Evolutionary conservation across 2,329 filamentous ascomycete genomes (phyloP).

Genomic region (Ophiostoma angusticollis): DNA sequence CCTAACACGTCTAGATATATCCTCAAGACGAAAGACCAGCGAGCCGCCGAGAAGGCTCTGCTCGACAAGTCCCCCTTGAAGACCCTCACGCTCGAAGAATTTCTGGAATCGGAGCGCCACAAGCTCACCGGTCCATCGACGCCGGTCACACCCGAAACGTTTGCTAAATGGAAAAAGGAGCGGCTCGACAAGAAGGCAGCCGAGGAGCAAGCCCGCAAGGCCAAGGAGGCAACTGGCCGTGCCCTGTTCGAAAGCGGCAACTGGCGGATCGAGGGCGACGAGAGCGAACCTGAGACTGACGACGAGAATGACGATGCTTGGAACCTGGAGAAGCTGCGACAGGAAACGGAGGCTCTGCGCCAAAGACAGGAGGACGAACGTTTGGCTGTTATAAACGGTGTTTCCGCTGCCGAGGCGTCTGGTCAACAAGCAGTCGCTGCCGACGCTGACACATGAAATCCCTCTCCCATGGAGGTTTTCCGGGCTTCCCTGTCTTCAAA

Average conservation of each 20-base stretch:
- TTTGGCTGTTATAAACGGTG: conserved; percentile 21
- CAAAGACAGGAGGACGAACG: conserved; percentile 68
- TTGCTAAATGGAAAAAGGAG: conserved; percentile 95
- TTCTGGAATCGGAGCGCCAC: conserved; percentile 89
- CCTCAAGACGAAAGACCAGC: conserved; percentile 94
- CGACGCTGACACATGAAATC: conserved; percentile 17
- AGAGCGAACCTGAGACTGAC: conserved; percentile 47
- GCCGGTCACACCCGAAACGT: conserved; percentile 82
- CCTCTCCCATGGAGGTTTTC: neutral
- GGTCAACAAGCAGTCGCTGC: conserved; percentile 6
- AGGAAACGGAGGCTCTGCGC: conserved; percentile 69
- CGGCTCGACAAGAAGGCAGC: conserved; percentile 90
- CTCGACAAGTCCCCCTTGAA: conserved; percentile 92
- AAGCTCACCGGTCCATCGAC: conserved; percentile 87
- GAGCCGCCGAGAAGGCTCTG: conserved; percentile 86
- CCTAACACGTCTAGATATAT: conserved; percentile 54
- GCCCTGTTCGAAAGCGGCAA: conserved; percentile 94
- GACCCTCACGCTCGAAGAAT: conserved; percentile 92
- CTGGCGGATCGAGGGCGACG: conserved; percentile 58
- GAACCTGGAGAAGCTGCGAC: conserved; percentile 71
- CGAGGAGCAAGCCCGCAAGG: conserved; percentile 76
- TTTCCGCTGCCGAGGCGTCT: neutral
- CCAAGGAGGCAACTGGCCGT: conserved; percentile 91
- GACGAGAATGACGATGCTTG: conserved; percentile 47
- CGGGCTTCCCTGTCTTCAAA: neutral